phyloP scores from a whole-genome alignment of 176 grass and related monocot genomes.

The Oryza rufipogon region DNA sequence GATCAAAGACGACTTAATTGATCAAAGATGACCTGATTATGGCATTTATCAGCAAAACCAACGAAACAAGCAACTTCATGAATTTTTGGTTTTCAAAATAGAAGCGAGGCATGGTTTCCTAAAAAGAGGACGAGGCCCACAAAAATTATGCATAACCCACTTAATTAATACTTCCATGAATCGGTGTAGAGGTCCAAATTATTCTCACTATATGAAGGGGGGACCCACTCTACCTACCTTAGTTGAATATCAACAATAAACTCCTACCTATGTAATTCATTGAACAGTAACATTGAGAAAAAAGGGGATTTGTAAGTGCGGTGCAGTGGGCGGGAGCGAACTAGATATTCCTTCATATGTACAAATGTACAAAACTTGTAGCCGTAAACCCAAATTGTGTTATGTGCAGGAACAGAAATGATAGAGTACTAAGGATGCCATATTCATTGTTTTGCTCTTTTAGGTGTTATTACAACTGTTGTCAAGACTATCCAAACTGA shows the following conservation, averaged over 20 bases:
- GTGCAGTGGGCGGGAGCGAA: background rate
- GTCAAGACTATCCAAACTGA: background rate
- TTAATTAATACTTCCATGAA: background rate
- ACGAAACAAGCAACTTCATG: background rate
- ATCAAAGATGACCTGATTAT: background rate
- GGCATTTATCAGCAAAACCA: background rate
- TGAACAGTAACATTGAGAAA: background rate
- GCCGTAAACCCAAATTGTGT: background rate
- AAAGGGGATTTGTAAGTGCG: background rate
- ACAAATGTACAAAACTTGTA: background rate
- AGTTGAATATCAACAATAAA: background rate
- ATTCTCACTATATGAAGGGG: background rate
- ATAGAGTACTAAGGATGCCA: background rate
- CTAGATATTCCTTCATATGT: too few species aligned
- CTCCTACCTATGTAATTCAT: background rate
- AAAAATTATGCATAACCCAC: background rate
- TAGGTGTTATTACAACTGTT: background rate
- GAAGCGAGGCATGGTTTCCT: background rate
- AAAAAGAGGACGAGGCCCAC: background rate
- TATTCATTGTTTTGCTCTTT: background rate
- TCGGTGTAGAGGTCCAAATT: background rate
- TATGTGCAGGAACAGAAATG: background rate
- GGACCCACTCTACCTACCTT: background rate
- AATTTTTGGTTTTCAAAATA: background rate
- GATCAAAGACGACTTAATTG: background rate